Base-by-base conservation (phyloP, 2,329 filamentous ascomycete genomes). In the Colletotrichum incanum region DNA sequence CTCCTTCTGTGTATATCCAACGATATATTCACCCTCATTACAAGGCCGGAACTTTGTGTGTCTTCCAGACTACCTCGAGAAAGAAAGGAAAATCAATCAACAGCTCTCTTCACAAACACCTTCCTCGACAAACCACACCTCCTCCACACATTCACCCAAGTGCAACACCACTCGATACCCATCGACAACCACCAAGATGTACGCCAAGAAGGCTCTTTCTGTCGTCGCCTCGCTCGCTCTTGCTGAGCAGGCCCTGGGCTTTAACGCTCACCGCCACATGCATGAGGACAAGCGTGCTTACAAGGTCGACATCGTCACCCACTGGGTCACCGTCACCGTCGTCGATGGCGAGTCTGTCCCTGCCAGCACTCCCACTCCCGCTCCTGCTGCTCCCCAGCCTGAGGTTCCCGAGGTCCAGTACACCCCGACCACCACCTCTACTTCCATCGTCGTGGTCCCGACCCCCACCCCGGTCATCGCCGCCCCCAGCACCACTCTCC, bases 321-420 rank as follows among this genome's bases (percentile, higher is more conserved):
- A 80, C 58, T 85, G 80, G 66, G 81, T 83, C 64, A 86, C 83
- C 50, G 83, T 85, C 65, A 86, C 84, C 47, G 81, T 84, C 73
- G 82, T 77, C 65, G 80, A 78, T 14, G 77, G 76, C 64, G 77
- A 78, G 70, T 75, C 59, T 73, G 26, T 65, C 45, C 60, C 73
- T 20, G 31, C 70, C 63, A 65, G 66, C 45, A 72, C 61, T 26
- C 55, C 65, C 20, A 47, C 59, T 58, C 47, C 72, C 28, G 34
- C 9, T n/a, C 56, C 56, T 60, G 39, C 55, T 62, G 31, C 47
- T 67, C 50, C 65, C n/a, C 23, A 71, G 47, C 62, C 67, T 11
- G 62, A 50, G 64, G 64, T 9, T 18, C 45, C 65, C 45, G 52
- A 63, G 43, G 43, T 23, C 47, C 71, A 45, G 65, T 65, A 55